Base-by-base conservation (phyloP, 345 rosid species). In the Citrus unshiu region DNA sequence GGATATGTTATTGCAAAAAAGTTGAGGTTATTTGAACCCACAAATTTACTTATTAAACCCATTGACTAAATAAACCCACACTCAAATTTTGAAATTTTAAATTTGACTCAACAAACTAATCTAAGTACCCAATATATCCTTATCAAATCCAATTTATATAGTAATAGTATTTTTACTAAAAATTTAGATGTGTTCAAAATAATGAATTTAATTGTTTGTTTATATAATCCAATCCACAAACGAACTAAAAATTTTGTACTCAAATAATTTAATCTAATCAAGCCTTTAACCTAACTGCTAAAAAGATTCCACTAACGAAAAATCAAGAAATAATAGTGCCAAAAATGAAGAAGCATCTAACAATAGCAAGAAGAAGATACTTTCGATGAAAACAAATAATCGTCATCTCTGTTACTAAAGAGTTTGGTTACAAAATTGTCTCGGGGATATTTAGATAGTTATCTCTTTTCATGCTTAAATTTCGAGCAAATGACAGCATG, bases 381-480 rank as follows among this genome's bases (percentile, higher is more conserved):
- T 94, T 90, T 87, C 84, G 93, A 97, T 18, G 95, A 96, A 83
- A 93, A 96, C 91, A 91, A 79, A 80, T 94, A 94, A 66, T 40
- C 78, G 75, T 87, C 82, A 57, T 97, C 95, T 82, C 97, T 87
- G 84, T 73, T 75, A 85, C 97, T 91, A 84, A 63, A 82, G 78
- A 97, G 94, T 39, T 82, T 87, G 60, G 89, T 74, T 4, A 30
- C 68, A 70, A 82, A 90, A 77, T 86, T 94, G 65, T 37, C 79
- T 84, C 97, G 90, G 46, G 94, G 91, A 82, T 96, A 94, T 79
- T 91, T 96, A 80, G 90, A 83, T 98, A 94, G 59, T 89, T 85
- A 22, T 91, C 94, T 74, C 97, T 94, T 86, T 96, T 96, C 97
- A 94, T 88, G 85, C 99, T 90, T 30, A 91, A 82, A 68, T 87